phyloP scores from a whole-genome alignment of 1,284 basidiomycete species.

The Coriolopsis trogii region DNA sequence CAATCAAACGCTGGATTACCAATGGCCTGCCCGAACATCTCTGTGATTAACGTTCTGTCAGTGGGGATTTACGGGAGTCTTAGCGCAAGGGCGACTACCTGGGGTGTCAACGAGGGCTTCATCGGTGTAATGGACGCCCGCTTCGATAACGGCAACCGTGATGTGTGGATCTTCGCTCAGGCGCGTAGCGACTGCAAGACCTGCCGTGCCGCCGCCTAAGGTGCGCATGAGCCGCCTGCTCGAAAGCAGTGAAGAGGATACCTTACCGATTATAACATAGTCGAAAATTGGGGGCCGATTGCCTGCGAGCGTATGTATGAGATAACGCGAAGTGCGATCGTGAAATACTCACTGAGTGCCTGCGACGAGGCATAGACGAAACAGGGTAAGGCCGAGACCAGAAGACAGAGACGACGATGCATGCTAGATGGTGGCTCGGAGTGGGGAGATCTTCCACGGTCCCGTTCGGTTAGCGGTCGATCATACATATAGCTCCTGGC shows the following conservation, averaged over 20 bases:
- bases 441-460: too few species aligned
- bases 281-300: too few species aligned
- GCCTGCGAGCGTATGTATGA: too few species aligned
- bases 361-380: too few species aligned
- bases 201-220: conserved; percentile 9
- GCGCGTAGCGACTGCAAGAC: conserved; percentile 8
- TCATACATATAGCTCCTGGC: neutral
- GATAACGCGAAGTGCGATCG: too few species aligned
- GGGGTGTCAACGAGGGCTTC: conserved; percentile 22
- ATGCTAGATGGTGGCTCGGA: too few species aligned
- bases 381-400: too few species aligned
- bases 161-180: conserved; percentile 13
- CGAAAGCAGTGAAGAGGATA: neutral
- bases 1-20: conserved; percentile 22
- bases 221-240: neutral
- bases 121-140: conserved; percentile 15
- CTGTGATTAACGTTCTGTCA: too few species aligned
- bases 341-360: too few species aligned
- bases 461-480: too few species aligned
- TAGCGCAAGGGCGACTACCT: conserved; percentile 1
- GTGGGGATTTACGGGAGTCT: too few species aligned
- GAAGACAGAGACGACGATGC: too few species aligned
- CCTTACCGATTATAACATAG: conserved; percentile 4
- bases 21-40: conserved; percentile 11
- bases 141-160: conserved; percentile 23